Conservation (phyloP, 257 asterid genomes). For the Lantana camara region DNA sequence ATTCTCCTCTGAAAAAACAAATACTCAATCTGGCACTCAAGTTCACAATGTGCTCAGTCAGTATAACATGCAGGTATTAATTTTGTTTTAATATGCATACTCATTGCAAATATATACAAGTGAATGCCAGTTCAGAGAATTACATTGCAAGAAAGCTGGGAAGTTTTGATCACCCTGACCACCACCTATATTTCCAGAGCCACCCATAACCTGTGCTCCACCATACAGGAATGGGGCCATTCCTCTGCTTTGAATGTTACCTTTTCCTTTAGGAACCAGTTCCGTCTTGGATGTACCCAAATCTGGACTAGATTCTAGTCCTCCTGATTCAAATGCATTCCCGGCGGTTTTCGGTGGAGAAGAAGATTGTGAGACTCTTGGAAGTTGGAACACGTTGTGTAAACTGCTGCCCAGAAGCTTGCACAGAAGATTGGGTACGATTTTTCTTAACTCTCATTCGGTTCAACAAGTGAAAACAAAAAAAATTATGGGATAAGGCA, state of each 20-base stretch:
- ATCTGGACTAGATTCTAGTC: constrained; percentile 58
- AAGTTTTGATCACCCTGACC: constrained; percentile 77
- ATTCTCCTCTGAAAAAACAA: neutral
- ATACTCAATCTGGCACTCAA: neutral
- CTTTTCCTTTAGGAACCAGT: constrained; percentile 74
- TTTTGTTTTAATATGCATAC: no score
- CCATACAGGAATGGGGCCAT: constrained; percentile 71
- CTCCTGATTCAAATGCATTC: constrained; percentile 55
- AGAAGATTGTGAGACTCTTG: constrained; percentile 57
- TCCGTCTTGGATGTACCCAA: constrained; percentile 57
- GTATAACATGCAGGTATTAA: no score
- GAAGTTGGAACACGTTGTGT: constrained; percentile 42
- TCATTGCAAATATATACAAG: no score
- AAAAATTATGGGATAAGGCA: no score
- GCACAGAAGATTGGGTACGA: constrained; percentile 54
- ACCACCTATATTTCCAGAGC: constrained; percentile 58
- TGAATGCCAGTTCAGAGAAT: neutral
- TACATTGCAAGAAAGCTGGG: constrained; percentile 92
- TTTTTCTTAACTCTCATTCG: no score
- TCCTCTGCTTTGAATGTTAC: constrained; percentile 55
- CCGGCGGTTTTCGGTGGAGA: constrained; percentile 64
- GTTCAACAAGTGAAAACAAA: no score
- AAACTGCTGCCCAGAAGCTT: no score
- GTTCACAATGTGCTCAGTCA: no score
- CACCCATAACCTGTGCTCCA: constrained; percentile 81